phyloP scores from a whole-genome alignment of 495 filamentous ascomycete species.

The Penicillium roqueforti region DNA sequence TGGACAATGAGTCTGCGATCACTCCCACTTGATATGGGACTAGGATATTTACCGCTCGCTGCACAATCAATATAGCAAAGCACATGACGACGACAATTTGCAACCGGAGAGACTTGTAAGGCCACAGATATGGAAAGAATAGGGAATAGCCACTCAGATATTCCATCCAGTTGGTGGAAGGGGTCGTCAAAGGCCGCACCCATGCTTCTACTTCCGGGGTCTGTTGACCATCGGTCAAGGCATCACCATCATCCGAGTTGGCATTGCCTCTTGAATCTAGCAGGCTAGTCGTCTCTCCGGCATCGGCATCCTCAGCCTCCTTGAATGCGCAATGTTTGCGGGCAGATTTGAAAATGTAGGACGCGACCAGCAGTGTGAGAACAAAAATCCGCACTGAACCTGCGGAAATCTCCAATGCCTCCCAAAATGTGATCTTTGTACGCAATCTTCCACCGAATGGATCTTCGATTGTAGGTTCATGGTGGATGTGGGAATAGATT shows the following conservation, averaged over 20 bases:
- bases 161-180: constrained; percentile 6
- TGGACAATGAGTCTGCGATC: background rate
- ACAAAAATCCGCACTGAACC: constrained; percentile 53
- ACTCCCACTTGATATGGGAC: constrained; percentile 61
- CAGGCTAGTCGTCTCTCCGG: constrained; percentile 49
- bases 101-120: constrained; percentile 64
- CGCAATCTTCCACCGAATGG: constrained; percentile 34
- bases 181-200: constrained; percentile 12
- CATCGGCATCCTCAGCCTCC: background rate
- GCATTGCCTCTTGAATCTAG: constrained; percentile 16
- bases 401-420: constrained; percentile 54
- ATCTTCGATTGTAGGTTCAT: constrained; percentile 52
- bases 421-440: constrained; percentile 55
- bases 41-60: constrained; percentile 75
- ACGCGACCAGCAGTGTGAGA: constrained; percentile 22
- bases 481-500: constrained; percentile 53
- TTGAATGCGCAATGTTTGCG: background rate
- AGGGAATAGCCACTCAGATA: constrained; percentile 66
- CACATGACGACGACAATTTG: constrained; percentile 76
- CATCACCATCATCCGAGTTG: background rate
- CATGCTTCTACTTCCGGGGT: constrained; percentile 46
- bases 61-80: constrained; percentile 68
- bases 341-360: background rate
- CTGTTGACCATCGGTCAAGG: constrained; percentile 38
- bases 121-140: constrained; percentile 95